Percentiles rank a stretch among this genome's conserved stretches.
These are phyloP conservation scores for Hyphodiscus hymeniophilus DNA, from an alignment of 495 filamentous ascomycete species.

Conservation along the genomic window DNA sequence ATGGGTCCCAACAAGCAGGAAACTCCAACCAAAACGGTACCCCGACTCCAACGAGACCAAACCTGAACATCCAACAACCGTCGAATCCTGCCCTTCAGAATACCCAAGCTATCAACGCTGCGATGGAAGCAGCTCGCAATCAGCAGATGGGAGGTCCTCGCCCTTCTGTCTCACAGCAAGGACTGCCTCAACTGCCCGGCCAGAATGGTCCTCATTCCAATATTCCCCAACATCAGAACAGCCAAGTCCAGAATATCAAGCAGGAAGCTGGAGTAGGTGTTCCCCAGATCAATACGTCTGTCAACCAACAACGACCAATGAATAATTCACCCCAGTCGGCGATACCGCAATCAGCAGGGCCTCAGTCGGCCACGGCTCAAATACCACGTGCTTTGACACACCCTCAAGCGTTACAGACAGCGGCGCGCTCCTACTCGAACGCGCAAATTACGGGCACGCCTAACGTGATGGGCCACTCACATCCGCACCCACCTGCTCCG, in stretches of 20 bases:
- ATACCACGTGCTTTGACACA: conserved; percentile 47
- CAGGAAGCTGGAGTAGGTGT: conserved; percentile 11
- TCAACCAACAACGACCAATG: conserved; percentile 18
- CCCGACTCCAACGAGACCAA: conserved; percentile 17
- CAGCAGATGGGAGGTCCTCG: conserved; percentile 29
- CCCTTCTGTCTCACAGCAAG: conserved; percentile 19
- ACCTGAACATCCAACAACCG: conserved; percentile 16
- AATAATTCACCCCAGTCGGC: conserved; percentile 31
- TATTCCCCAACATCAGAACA: conserved; percentile 11
- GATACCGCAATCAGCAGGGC: conserved; percentile 31
- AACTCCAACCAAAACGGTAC: conserved; percentile 2
- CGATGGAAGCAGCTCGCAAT: conserved; percentile 44
- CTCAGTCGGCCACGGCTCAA: conserved; percentile 20
- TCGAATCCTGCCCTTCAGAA: conserved; percentile 18
- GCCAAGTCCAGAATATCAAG: conserved; percentile 10
- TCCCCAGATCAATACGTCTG: conserved; percentile 21
- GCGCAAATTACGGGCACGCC: conserved; percentile 21
- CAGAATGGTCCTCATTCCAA: conserved; percentile 17
- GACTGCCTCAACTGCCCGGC: conserved; percentile 3
- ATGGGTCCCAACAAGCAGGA: conserved; percentile 6
- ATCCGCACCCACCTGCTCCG: conserved; percentile 42
- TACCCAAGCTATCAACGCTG: conserved; percentile 37
- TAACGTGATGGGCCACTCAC: conserved; percentile 41
- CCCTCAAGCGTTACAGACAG: conserved; percentile 51
- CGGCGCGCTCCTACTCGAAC: conserved; percentile 49